phyloP scores from a whole-genome alignment of 805 yeast genomes.

The Suhomyces pyralidae region DNA sequence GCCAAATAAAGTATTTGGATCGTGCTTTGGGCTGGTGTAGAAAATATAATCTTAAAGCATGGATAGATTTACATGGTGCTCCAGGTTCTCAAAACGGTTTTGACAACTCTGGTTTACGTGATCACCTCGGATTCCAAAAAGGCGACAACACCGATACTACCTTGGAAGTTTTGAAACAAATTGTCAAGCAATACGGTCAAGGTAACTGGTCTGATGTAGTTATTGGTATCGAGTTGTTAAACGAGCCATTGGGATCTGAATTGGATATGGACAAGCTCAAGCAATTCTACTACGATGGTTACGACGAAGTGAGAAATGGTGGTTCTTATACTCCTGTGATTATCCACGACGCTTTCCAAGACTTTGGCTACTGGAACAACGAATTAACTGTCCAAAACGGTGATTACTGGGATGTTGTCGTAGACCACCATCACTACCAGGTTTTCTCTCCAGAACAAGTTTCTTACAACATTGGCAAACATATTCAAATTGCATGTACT shows the following conservation, averaged over 20 bases:
- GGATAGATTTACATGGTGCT: constrained; percentile 77
- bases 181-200: constrained; percentile 63
- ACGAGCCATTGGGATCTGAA: constrained; percentile 83
- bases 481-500: constrained; percentile 40
- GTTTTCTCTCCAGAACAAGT: constrained; percentile 70
- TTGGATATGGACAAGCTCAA: constrained; percentile 58
- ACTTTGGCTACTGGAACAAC: constrained; percentile 56
- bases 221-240: constrained; percentile 78
- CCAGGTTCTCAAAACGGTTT: constrained; percentile 89
- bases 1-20: constrained; percentile 72
- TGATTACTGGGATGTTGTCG: constrained; percentile 59
- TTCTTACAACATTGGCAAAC: constrained; percentile 56
- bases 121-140: constrained; percentile 52
- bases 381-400: constrained; percentile 35
- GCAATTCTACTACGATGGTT: constrained; percentile 61
- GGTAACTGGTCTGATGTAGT: constrained; percentile 65
- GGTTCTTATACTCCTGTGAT: constrained; percentile 52
- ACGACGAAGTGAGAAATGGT: constrained; percentile 55
- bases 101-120: constrained; percentile 87
- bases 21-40: constrained; percentile 72
- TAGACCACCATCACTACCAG: constrained; percentile 91
- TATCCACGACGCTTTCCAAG: constrained; percentile 80
- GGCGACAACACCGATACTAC: constrained; percentile 55
- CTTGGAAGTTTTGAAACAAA: constrained; percentile 48
- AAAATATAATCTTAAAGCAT: constrained; percentile 56